Conservation (phyloP, 106 monocot genomes). For the Ottelia alismoides region DNA sequence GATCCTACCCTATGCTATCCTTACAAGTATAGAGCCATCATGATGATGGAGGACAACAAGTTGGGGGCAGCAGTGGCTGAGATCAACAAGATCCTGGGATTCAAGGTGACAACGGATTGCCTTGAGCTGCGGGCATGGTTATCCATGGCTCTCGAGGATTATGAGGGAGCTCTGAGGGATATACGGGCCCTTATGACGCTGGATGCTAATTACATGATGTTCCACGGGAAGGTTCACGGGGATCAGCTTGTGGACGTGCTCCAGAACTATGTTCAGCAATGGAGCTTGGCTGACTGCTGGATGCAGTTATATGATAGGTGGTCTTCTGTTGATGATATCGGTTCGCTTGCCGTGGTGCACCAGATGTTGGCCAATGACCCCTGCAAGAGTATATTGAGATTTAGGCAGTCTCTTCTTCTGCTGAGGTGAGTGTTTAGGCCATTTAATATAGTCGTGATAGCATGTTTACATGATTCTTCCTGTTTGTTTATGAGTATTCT, state of each 20-base stretch:
- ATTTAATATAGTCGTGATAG: background rate
- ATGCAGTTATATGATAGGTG: slow-evolving; percentile 95
- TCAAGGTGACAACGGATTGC: slow-evolving; percentile 79
- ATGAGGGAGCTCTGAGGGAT: slow-evolving; percentile 64
- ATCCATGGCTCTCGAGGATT: slow-evolving; percentile 44
- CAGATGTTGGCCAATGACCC: slow-evolving; percentile 91
- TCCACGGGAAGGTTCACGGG: slow-evolving; percentile 75
- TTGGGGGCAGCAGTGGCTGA: slow-evolving; percentile 65
- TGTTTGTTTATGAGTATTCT: background rate
- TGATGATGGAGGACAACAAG: slow-evolving; percentile 64
- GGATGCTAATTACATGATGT: slow-evolving; percentile 84
- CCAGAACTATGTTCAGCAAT: slow-evolving; percentile 59
- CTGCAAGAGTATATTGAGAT: slow-evolving; percentile 59
- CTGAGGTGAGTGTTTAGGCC: slow-evolving; percentile 31
- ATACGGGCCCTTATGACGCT: slow-evolving; percentile 78
- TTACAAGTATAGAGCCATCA: slow-evolving; percentile 73
- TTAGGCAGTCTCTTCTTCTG: slow-evolving; percentile 87
- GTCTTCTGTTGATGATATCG: slow-evolving; percentile 96
- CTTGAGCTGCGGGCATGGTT: slow-evolving; percentile 96
- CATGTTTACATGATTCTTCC: background rate
- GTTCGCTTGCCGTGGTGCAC: slow-evolving; percentile 95
- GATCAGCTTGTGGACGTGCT: slow-evolving; percentile 77
- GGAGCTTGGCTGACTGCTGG: slow-evolving; percentile 95
- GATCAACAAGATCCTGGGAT: slow-evolving; percentile 87
- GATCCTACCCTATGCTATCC: slow-evolving; percentile 78